Evolutionary conservation across 768 basidiomycete species (phyloP), one percentile per base, ranked within the genome.

Genomic region (Tulasnella sp.): DNA sequence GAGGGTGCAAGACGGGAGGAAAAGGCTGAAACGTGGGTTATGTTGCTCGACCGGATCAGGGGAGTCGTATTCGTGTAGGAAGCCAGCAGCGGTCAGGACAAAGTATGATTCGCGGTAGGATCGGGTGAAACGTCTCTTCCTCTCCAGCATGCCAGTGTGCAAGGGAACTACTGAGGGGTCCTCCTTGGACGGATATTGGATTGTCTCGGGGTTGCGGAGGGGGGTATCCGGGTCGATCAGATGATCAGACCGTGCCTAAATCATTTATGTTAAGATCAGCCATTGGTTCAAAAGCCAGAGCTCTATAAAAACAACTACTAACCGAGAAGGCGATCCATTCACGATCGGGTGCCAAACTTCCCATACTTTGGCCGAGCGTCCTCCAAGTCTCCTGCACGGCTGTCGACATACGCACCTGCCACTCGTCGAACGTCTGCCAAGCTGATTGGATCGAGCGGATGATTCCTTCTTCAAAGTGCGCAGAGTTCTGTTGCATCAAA

Each of bases 401-500:
- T 30, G 73, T 68, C 27, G 81, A 78, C 75, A 89, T 86, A 65
- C 96, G 88, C 2, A 85, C 78, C 46, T 85, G 81, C 89, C 88
- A 92, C 66, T 98, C 94, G 66, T 93, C 89, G 68, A 87, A 99
- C 0, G 94, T 98, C 59, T 85, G 81, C 96, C 96, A 99, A 0
- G 96, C 92, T 19, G 91, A 92, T 71, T 98, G 92, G 62, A 99
- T 80, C 2, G 91, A 83, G 60, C 89, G 87, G 25, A 99, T 91
- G 66, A 99, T 89, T 53, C 92, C 93, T 64, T 91, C 88, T 71
- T 98, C 96, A 65, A 99, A 99, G 69, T 93, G 85, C 21, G 93
- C 94, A 15, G 85, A 88, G 69, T 94, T 94, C 64, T 93, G 92
- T 66, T 99, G 94, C 82, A 94, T 97, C 70, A 99, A 93, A 67